Percentiles rank a stretch among this genome's conserved stretches.
phyloP scores from a whole-genome alignment of 2,329 filamentous ascomycete species.

The Fusarium nematophilum region DNA sequence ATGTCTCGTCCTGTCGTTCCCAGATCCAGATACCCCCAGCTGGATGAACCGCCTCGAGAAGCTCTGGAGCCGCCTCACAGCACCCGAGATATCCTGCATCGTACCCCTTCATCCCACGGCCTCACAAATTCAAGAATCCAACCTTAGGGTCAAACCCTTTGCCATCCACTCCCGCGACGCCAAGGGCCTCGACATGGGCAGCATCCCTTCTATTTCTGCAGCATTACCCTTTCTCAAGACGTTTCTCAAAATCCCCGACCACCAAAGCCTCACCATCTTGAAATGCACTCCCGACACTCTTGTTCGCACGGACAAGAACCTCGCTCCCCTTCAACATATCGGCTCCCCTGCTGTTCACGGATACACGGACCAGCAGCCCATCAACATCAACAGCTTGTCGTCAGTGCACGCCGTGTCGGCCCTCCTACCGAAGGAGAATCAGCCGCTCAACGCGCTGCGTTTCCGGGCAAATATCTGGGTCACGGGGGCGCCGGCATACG shows the following conservation, averaged over 20 bases:
- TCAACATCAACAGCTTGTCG: conserved; percentile 32
- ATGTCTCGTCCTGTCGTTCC: conserved; percentile 19
- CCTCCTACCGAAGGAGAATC: conserved; percentile 22
- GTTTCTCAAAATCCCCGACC: conserved; percentile 18
- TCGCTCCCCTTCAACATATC: conserved; percentile 25
- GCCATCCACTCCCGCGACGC: conserved; percentile 24
- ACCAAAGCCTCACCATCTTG: conserved; percentile 23
- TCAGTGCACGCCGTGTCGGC: conserved; percentile 30
- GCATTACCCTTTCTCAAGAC: conserved; percentile 22
- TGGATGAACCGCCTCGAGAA: background rate
- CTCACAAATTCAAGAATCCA: background rate
- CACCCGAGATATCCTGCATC: background rate
- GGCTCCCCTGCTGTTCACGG: conserved; percentile 30
- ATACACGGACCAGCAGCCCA: conserved; percentile 35
- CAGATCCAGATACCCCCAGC: background rate
- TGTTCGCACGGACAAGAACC: conserved; percentile 23
- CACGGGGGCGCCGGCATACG: conserved; percentile 26
- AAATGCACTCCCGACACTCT: conserved; percentile 20
- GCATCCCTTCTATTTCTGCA: conserved; percentile 2
- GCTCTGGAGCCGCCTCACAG: accelerated
- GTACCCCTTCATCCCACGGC: background rate
- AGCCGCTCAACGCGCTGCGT: conserved; percentile 30
- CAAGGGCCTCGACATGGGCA: conserved; percentile 18
- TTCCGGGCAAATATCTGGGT: conserved; percentile 36
- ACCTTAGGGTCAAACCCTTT: conserved; percentile 11